Evolutionary conservation across 345 rosid species (phyloP).

Genomic region (Sisymbrium irio): DNA sequence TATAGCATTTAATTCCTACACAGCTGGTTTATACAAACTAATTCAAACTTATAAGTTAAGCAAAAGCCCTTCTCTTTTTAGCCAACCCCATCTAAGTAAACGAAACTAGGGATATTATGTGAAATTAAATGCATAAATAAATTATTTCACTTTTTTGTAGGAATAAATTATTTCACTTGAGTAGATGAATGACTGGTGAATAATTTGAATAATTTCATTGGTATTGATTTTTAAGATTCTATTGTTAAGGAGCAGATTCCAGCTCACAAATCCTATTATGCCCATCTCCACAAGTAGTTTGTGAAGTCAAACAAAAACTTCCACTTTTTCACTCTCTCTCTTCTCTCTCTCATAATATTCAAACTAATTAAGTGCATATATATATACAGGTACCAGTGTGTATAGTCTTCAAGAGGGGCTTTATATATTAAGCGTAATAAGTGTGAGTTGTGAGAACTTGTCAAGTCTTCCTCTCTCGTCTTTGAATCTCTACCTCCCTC

Average conservation of each 20-base stretch:
- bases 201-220: not conserved
- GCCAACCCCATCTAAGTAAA: not conserved
- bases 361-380: slow-evolving; percentile 5
- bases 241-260: slow-evolving; percentile 11
- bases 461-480: slow-evolving; percentile 21
- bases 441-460: slow-evolving; percentile 15
- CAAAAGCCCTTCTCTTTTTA: not conserved
- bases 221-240: not conserved
- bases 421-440: slow-evolving; percentile 22
- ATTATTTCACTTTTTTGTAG: not conserved
- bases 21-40: not conserved
- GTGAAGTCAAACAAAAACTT: slow-evolving; percentile 37
- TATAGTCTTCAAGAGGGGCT: slow-evolving; percentile 8
- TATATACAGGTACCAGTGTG: not conserved
- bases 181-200: not conserved
- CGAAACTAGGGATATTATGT: not conserved
- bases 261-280: slow-evolving; percentile 20
- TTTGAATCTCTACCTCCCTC: not conserved
- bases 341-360: slow-evolving; percentile 18
- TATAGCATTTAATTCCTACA: not conserved
- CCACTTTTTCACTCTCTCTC: slow-evolving; percentile 12
- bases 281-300: slow-evolving; percentile 34
- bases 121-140: not conserved
- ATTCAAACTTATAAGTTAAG: not conserved
- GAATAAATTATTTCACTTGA: too few relatives aligned